Evolutionary conservation across 768 basidiomycete genomes (phyloP), one percentile per base, ranked within the genome.

Genomic region (Pisolithus albus): DNA sequence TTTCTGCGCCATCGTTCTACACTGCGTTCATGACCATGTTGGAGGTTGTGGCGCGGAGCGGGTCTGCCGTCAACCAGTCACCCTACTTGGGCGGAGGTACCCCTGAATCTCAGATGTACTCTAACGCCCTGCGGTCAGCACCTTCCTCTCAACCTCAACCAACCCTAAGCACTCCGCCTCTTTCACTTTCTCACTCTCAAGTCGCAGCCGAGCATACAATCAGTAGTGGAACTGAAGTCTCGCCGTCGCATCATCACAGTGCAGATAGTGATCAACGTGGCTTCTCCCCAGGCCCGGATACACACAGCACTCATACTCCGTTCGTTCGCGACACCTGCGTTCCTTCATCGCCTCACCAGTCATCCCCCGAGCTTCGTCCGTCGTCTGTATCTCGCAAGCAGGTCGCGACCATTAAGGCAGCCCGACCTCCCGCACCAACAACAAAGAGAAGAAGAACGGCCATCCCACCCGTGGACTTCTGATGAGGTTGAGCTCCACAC

Each of bases 391-490:
- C 57, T 51, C 65, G 65, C 50, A 67, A 65, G 48, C 59, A 56
- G 9, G 52, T 51, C 6, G 54, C 59, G 4, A 40, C 46, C 15
- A 49, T 55, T 23, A 67, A 57, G 36, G 54, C 54, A 23, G 48
- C 53, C 15, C 53, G 56, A 4, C 57, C 51, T n/a, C 61, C 54
- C 9, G 59, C 59, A 39, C 61, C 60, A 42, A 44, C 55, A 39
- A 59, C 55, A 36, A 69, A 72, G 54, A 65, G 64, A 51, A 67
- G 68, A 58, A 56, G 52, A 50, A 64, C 50, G 49, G 59, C 56
- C 28, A 38, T 48, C 4, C 59, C 55, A 21, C 43, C 60, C 9
- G 55, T 56, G 21, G 50, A 61, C 41, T 62, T 62, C 58, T 5
- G 57, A 58, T 9, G 47, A 53, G 28, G 53, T 55, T 36, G 53